Base-by-base conservation (phyloP, 306 rosid genomes). In the Dryas octopetala region DNA sequence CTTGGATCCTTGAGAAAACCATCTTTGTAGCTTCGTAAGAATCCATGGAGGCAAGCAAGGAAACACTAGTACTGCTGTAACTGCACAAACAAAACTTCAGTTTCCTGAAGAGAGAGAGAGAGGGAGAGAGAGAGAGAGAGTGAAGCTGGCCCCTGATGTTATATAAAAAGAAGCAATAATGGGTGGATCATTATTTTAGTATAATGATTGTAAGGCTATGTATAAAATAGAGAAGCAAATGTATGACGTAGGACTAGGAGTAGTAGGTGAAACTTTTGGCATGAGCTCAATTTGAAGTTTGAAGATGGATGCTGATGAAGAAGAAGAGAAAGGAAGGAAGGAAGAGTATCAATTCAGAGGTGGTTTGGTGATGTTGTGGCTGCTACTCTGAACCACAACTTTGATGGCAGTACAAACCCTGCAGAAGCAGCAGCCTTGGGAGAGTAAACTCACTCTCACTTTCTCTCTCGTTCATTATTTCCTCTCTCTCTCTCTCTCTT, bases 1-100 rank as follows among this genome's bases (percentile, higher is more conserved):
- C 79, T 62, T 90, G 93, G 74, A 94, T 84, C 75, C 88, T 91
- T 0, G 96, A 61, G 16, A 88, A 86, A 5, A 94, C 94, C 51
- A 86, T 78, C 79, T 77, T 85, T 2, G 95, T 91, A 32, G 97
- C 97, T 80, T 94, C 98, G 66, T 71, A 87, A 41, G 96, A 81
- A 88, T 87, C 96, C 97, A 91, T 93, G 47, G 66, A 38, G 1
- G 15, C n/a, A 16, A 12, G 2, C 19, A 60, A 60, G 4, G 38
- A 41, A 64, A 50, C 15, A 17, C 40, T 43, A 53, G 51, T 4
- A 68, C 55, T n/a, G 23, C 23, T 0, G 23, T 23, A 23, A 23
- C 23, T 23, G 6, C 15, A 45, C 17, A n/a, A 19, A 2, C 2
- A n/a, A 49, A 50, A 4, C 17, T 4, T 0, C 4, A 9, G 52